These are phyloP conservation scores for Fusarium musae DNA, from an alignment of 2,329 filamentous ascomycete genomes.

Conservation along the genomic window DNA sequence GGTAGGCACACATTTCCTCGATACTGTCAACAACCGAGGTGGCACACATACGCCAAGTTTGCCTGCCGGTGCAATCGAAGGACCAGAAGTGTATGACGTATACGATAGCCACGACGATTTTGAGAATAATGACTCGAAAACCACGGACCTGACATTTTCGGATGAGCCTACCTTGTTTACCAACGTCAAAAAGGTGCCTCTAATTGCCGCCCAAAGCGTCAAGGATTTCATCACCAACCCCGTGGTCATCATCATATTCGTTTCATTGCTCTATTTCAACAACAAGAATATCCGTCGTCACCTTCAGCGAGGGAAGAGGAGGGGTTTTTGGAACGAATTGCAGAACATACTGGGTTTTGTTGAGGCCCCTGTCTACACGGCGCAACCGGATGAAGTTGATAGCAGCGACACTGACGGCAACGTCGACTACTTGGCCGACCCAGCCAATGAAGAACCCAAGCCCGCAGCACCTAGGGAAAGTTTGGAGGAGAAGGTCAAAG, in stretches of 20 bases:
- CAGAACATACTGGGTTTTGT: conserved; percentile 18
- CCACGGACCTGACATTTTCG: conserved; percentile 39
- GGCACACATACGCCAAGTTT: conserved; percentile 53
- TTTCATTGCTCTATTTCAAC: conserved; percentile 56
- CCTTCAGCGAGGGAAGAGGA: conserved; percentile 49
- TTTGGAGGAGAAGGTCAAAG: conserved; percentile 10
- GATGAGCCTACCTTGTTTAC: conserved; percentile 59
- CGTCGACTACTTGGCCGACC: neutral
- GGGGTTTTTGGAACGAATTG: conserved; percentile 45
- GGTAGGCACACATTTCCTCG: conserved; percentile 77
- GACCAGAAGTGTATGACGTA: conserved; percentile 9
- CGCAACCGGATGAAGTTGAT: conserved; percentile 26
- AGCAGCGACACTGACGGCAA: conserved; percentile 33
- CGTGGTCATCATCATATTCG: conserved; percentile 58
- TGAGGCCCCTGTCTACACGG: neutral
- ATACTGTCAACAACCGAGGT: conserved; percentile 48
- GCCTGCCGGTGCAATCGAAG: conserved; percentile 49
- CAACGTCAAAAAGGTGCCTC: conserved; percentile 62
- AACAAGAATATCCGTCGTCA: conserved; percentile 58
- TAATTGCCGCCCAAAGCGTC: conserved; percentile 61
- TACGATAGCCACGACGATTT: conserved; percentile 40
- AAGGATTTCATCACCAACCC: conserved; percentile 68
- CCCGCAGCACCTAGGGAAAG: neutral
- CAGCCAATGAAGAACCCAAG: neutral
- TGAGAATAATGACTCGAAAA: conserved; percentile 48